phyloP scores from a whole-genome alignment of 148 eudicot species.

The Fagopyrum homotropicum region DNA sequence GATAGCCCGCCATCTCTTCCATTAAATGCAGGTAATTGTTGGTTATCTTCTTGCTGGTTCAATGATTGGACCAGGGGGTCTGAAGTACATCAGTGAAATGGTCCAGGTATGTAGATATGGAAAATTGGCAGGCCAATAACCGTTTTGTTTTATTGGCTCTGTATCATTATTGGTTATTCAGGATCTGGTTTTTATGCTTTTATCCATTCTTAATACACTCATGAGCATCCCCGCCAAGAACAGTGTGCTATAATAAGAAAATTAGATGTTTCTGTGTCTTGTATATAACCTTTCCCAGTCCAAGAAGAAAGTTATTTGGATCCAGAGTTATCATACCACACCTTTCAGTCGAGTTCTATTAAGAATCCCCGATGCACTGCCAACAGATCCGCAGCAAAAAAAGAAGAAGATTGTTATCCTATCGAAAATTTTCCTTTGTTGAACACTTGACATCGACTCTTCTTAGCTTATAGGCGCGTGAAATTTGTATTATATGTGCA shows the following conservation, averaged over 20 bases:
- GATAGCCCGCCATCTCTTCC: neutral
- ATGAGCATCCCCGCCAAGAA: too few relatives aligned
- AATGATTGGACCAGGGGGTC: constrained; percentile 92
- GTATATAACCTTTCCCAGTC: neutral
- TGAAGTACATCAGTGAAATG: constrained; percentile 86
- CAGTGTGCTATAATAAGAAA: neutral
- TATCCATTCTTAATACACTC: too few relatives aligned
- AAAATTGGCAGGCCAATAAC: neutral
- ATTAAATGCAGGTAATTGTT: constrained; percentile 67
- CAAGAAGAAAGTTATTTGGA: neutral
- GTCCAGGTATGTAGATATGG: constrained; percentile 63
- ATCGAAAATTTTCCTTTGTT: neutral
- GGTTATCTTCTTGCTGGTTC: constrained; percentile 99
- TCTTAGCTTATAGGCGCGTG: neutral
- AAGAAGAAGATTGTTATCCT: neutral
- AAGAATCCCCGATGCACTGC: neutral
- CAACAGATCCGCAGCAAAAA: neutral
- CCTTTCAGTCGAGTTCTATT: too few relatives aligned
- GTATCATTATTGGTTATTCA: neutral
- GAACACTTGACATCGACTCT: neutral
- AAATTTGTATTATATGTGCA: neutral
- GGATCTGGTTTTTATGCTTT: neutral
- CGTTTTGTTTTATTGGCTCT: constrained; percentile 6
- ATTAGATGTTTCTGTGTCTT: neutral
- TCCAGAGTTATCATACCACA: neutral